These are phyloP conservation scores for Neckera pumila DNA, from an alignment of 225 moss, liverwort and hornwort species.

Conservation along the genomic window DNA sequence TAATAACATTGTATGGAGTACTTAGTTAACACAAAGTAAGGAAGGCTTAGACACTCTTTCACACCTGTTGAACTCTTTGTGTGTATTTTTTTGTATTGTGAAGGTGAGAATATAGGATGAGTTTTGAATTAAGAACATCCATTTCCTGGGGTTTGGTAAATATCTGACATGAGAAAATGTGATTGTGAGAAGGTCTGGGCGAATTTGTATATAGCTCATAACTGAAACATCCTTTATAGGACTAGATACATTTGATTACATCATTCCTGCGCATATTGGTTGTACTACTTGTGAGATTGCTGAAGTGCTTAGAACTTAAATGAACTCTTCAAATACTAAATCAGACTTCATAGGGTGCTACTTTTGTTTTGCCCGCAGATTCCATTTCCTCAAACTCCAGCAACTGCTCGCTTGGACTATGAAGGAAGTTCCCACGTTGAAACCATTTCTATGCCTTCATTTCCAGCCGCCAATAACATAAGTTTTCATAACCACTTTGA, in stretches of 20 bases:
- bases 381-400: constrained; percentile 26
- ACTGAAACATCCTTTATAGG: neutral
- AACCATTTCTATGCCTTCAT: constrained; percentile 8
- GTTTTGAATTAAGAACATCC: neutral
- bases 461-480: constrained; percentile 18
- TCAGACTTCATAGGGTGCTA: neutral
- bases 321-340: neutral
- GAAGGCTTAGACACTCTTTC: neutral
- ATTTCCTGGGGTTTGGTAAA: neutral
- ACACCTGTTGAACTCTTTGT: neutral
- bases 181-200: neutral
- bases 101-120: neutral
- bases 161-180: neutral
- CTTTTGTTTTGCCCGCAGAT: constrained; percentile 2
- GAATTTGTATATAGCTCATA: neutral
- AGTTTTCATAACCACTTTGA: constrained; percentile 13
- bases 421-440: neutral
- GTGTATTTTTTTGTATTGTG: neutral
- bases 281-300: neutral
- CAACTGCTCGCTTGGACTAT: constrained; percentile 25
- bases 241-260: neutral
- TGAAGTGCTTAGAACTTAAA: neutral
- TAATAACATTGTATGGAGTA: too few species aligned
- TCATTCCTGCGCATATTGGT: neutral
- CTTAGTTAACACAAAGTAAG: neutral